Percentiles rank a stretch among this genome's conserved stretches.
Conservation (phyloP, 73 alveolate genomes). For the Urostyla sp. region DNA sequence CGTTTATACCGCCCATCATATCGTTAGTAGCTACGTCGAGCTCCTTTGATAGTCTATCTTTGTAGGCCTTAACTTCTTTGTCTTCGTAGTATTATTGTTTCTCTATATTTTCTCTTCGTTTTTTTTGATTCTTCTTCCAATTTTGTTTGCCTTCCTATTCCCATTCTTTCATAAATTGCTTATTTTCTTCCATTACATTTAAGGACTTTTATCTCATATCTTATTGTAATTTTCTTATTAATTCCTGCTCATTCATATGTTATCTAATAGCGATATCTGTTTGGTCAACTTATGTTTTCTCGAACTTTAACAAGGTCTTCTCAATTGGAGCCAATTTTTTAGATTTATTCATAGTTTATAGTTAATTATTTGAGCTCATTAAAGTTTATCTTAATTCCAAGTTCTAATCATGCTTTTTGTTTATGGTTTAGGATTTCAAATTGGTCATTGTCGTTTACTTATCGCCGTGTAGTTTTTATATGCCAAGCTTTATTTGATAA, state of each 20-base stretch:
- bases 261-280: constrained; percentile 47
- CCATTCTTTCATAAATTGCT: constrained; percentile 73
- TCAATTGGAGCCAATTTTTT: constrained; percentile 56
- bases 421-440: not conserved
- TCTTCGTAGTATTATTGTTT: constrained; percentile 56
- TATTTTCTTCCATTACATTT: constrained; percentile 57
- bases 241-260: constrained; percentile 44
- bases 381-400: constrained; percentile 32
- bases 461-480: not conserved
- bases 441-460: constrained; percentile 15
- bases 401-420: constrained; percentile 17
- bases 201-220: constrained; percentile 53
- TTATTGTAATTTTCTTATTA: constrained; percentile 34
- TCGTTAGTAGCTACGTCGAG: constrained; percentile 59
- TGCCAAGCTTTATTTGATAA: constrained; percentile 58
- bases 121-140: constrained; percentile 59
- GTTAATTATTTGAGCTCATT: not conserved
- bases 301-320: constrained; percentile 61
- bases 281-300: constrained; percentile 40
- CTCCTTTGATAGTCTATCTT: constrained; percentile 29
- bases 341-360: constrained; percentile 28
- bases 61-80: constrained; percentile 43
- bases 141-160: constrained; percentile 67
- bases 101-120: constrained; percentile 18
- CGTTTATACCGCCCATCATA: constrained; percentile 56